Base-by-base conservation (phyloP, 257 asterid genomes). In the Plantago elongata region DNA sequence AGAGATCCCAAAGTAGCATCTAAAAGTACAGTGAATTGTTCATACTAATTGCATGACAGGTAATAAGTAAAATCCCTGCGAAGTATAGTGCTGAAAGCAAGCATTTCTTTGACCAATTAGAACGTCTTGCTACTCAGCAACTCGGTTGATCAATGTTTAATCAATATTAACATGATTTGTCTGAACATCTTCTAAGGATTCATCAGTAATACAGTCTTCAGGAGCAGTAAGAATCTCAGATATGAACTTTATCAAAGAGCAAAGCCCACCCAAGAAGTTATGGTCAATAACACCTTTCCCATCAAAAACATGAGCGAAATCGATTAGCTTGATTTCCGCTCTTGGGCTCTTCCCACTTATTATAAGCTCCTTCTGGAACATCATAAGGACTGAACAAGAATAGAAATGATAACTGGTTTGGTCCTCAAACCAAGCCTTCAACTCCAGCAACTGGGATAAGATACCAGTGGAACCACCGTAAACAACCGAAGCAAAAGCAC, bases 351-450 rank as follows among this genome's bases (percentile, higher is more conserved):
- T 69, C 22, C 83, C 85, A 60, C 66, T 60, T 50, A 55, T 52
- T 3, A 77, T 79, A 44, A 61, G 79, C 75, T 72, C 84, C 64
- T 76, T 74, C 13, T 83, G 85, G 16, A 67, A 80, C 73, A 66
- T 75, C 70, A 83, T 63, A 14, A 73, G 86, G 48, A 86, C 16
- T 16, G 88, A 81, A 47, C 81, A 65, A 47, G 91, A 73, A 59
- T 75, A 83, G 71, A 83, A 83, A 72, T 83, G 95, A 70, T 67
- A 79, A 30, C 49, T 30, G 0, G 86, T 79, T 67, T 86, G 86
- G 66, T 75, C 83, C 81, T 81, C 88, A 67, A 91, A 88, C 96
- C 98, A 91, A 0, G 95, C 72, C 76, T 91, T 91, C 78, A 92
- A 64, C 72, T 89, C 96, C 65, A 83, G 76, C 29, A 92, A 67